phyloP scores from a whole-genome alignment of 2,329 filamentous ascomycete genomes.

The Cladobotryum protrusum region DNA sequence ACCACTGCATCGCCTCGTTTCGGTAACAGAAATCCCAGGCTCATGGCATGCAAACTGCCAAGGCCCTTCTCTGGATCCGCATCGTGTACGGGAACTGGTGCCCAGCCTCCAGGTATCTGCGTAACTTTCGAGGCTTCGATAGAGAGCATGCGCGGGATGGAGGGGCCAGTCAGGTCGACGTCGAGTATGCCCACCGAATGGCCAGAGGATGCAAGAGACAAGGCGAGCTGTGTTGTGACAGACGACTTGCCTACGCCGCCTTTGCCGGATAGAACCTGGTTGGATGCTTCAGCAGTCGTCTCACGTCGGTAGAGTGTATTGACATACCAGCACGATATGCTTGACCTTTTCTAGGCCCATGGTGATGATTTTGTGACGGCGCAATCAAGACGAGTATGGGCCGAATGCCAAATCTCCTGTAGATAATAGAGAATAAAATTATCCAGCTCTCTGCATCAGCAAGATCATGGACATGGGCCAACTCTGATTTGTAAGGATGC shows the following conservation, averaged over 20 bases:
- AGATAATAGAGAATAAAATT: neutral
- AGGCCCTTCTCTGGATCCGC: constrained; percentile 44
- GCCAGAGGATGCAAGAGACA: constrained; percentile 78
- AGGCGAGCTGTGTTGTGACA: constrained; percentile 90
- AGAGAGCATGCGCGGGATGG: constrained; percentile 89
- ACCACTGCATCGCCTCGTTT: constrained; percentile 86
- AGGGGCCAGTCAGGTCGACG: constrained; percentile 91
- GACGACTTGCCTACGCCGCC: constrained; percentile 97
- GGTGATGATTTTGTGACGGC: neutral
- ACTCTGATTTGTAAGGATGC: constrained; percentile 10
- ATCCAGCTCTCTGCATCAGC: neutral
- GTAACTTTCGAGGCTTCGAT: constrained; percentile 85
- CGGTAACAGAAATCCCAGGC: constrained; percentile 81
- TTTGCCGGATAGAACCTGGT: constrained; percentile 81
- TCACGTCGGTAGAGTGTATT: neutral
- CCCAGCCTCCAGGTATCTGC: constrained; percentile 86
- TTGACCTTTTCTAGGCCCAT: constrained; percentile 54
- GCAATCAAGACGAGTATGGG: too few species aligned
- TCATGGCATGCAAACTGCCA: constrained; percentile 77
- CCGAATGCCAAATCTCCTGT: neutral
- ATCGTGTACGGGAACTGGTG: constrained; percentile 78
- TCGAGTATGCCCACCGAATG: constrained; percentile 92
- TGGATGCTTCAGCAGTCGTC: neutral
- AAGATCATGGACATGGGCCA: neutral
- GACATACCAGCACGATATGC: constrained; percentile 65